Evolutionary conservation across 371 early-diverging fungal genomes (phyloP), one percentile per base, ranked within the genome.

Genomic region (Mucor circinelloides): DNA sequence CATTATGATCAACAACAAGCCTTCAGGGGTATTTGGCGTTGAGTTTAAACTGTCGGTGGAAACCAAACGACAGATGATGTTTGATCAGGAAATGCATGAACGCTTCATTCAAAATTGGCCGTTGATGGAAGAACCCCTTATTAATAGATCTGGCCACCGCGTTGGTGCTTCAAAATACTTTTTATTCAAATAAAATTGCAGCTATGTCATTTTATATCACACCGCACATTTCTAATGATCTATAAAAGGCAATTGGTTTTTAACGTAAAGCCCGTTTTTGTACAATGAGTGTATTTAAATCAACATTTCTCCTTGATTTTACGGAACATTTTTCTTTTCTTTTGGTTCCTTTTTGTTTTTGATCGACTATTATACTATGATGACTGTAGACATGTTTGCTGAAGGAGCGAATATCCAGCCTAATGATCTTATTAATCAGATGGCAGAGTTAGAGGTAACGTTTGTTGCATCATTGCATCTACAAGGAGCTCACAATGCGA

Each of bases 71-170:
- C 68, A 67, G n/a, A 75, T 78, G 72, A 58, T 61, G 19, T 62
- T 66, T 17, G 67, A 77, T 52, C 79, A 82, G 69, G 67, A 79
- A 48, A 38, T 63, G 7, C 75, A 77, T 57, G 42, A 58, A n/a
- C 25, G 58, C 7, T 71, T 48, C n/a, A 75, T 80, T 58, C 27
- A 56, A 17, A 23, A 68, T 32, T 80, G 80, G 80, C 62, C 66
- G 7, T 48, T 72, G 21, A 32, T 15, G 50, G 40, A 40, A 19
- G 62, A 61, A 17, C 60, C 60, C 8, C 12, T 12, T n/a, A 44
- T 44, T 12, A 60, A 25, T 25, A 15, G 25, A 38, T 60, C 60
- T 19, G 60, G 67, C 5, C 60, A 66, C 27, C 19, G 28, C 10
- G 67, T 66, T 9, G 52, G 42, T 3, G 60, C 67, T 40, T 66